Evolutionary conservation across 2,329 filamentous ascomycete species (phyloP), one percentile per base, ranked within the genome.

Genomic region (Aureobasidium sp.): DNA sequence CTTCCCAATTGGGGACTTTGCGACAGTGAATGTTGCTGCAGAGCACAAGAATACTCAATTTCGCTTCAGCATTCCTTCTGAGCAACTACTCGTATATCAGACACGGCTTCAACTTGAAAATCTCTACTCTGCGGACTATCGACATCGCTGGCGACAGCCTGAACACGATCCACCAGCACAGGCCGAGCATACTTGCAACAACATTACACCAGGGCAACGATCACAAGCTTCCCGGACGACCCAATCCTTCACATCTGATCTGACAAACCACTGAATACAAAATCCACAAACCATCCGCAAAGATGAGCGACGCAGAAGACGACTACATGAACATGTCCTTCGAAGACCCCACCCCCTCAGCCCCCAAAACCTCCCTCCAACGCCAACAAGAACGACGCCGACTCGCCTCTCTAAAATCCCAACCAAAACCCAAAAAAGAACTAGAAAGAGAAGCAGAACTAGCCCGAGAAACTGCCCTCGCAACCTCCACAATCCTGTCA

Each of bases 301-400:
- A 36, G 5, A 57, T 44, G 39, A 57, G 53, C 32, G 89, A 90
- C 7, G 90, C 91, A 23, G 90, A 91, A 66, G 91, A 97, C 66
- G 94, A 99, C 75, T 97, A 99, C 80, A 95, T 99, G 89, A 91
- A 87, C 69, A 97, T 99, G 93, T 82, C 87, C 15, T 92, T 99
- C 72, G 81, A 84, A 20, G 89, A 96, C 62, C 81, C 84, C 0
- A 74, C 74, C 20, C 71, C 73, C 32, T 70, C 75, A 8, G 70
- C 71, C 62, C 82, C 81, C 66, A 86, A 89, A 72, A 86, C 85
- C 12, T 84, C 85, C 26, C 78, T 86, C 1, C 84, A 89, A 70
- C 80, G 81, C 61, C 51, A 62, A 79, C 80, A 58, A 78, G 76
- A 63, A 82, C 79, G 60, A 78, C 79, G 71, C 82, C 76, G 70